These are phyloP conservation scores for Pseudogymnoascus sp. DNA, from an alignment of 2,329 filamentous ascomycete genomes.

Conservation along the genomic window DNA sequence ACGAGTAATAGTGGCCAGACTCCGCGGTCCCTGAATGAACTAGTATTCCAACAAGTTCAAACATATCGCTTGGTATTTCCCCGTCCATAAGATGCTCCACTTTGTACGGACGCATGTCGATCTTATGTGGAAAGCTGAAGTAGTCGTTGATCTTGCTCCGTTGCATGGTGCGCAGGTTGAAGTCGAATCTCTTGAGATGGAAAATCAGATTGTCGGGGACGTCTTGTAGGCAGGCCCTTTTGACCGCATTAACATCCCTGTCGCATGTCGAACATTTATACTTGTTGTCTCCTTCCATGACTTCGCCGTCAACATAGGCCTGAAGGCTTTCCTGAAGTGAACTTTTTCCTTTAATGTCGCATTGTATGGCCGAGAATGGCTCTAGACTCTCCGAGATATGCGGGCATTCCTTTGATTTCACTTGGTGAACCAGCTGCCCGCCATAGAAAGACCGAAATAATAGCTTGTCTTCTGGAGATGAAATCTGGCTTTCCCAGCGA, in stretches of 20 bases:
- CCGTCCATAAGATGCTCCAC: slow-evolving; percentile 70
- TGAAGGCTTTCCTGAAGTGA: slow-evolving; percentile 78
- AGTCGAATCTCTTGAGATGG: slow-evolving; percentile 83
- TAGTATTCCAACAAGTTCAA: slow-evolving; percentile 89
- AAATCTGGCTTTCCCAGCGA: slow-evolving; percentile 76
- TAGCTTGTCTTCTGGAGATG: slow-evolving; percentile 57
- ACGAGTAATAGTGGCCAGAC: slow-evolving; percentile 96
- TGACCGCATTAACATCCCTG: slow-evolving; percentile 84
- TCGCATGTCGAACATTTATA: slow-evolving; percentile 93
- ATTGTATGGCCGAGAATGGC: slow-evolving; percentile 88
- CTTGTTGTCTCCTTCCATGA: slow-evolving; percentile 97
- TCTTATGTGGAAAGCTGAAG: slow-evolving; percentile 74
- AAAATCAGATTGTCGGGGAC: slow-evolving; percentile 92
- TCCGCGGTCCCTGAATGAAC: slow-evolving; percentile 90
- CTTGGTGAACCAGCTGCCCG: slow-evolving; percentile 85
- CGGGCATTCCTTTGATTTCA: slow-evolving; percentile 87
- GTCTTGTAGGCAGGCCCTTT: slow-evolving; percentile 83
- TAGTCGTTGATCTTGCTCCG: slow-evolving; percentile 92
- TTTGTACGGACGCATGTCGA: slow-evolving; percentile 86
- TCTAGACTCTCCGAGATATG: slow-evolving; percentile 89
- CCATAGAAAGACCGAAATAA: slow-evolving; percentile 78
- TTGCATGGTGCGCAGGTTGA: slow-evolving; percentile 66
- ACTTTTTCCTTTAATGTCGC: slow-evolving; percentile 88
- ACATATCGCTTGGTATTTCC: slow-evolving; percentile 58
- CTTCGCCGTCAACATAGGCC: slow-evolving; percentile 92